Percentiles rank a stretch among this genome's conserved stretches.
Evolutionary conservation across 495 filamentous ascomycete species (phyloP).

Genomic region (Penicillium taxi): DNA sequence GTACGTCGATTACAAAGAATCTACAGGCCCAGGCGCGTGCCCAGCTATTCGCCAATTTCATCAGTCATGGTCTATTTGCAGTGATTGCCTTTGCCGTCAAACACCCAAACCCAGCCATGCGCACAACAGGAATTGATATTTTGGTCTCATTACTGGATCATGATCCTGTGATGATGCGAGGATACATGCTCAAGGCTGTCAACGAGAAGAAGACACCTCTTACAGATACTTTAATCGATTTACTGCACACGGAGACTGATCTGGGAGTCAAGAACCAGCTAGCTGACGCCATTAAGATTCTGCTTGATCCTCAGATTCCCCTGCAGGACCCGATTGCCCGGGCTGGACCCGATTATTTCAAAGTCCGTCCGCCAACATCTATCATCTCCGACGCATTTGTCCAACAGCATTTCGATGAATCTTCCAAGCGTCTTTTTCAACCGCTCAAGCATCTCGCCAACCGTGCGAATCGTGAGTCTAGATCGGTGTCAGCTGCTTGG

Average conservation of each 20-base stretch:
- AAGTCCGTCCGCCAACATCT: constrained; percentile 53
- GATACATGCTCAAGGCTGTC: constrained; percentile 85
- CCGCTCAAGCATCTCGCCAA: constrained; percentile 77
- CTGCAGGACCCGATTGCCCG: constrained; percentile 57
- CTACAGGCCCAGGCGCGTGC: constrained; percentile 74
- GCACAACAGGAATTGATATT: constrained; percentile 90
- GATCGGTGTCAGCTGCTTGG: too few relatives aligned
- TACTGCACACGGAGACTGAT: constrained; percentile 84
- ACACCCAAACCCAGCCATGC: constrained; percentile 72
- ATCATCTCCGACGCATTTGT: constrained; percentile 82
- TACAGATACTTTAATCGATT: constrained; percentile 88
- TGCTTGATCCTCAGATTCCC: constrained; percentile 73
- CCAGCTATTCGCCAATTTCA: constrained; percentile 80
- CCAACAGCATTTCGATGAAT: constrained; percentile 81
- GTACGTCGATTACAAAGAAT: constrained; percentile 89
- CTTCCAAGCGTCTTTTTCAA: constrained; percentile 76
- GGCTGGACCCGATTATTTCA: constrained; percentile 61
- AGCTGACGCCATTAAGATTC: constrained; percentile 88
- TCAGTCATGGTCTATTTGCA: constrained; percentile 73
- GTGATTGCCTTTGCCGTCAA: constrained; percentile 89
- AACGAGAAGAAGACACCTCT: constrained; percentile 78
- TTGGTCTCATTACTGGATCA: constrained; percentile 92
- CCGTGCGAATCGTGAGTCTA: constrained; percentile 49
- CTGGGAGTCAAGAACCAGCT: constrained; percentile 94
- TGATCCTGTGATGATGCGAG: constrained; percentile 86